Evolutionary conservation across 2,329 filamentous ascomycete species (phyloP), one percentile per base, ranked within the genome.

Genomic region (Phyllosticta ampelicida): DNA sequence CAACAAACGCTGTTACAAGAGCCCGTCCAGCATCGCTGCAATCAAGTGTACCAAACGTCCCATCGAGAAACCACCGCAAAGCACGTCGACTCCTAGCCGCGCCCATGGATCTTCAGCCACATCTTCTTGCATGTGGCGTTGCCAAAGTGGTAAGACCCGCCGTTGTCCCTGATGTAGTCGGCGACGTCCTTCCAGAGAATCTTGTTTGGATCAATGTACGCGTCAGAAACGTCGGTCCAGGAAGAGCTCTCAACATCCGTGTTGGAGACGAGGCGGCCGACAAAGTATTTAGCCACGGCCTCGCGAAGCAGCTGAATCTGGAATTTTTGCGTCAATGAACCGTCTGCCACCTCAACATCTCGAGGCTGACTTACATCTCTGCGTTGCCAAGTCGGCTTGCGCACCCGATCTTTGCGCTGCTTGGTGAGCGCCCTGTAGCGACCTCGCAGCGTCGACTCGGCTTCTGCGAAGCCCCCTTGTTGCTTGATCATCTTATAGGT

Each of bases 401-500:
- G 77, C 2, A 87, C 80, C 5, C 87, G 76, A 59, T 82, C 77
- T 30, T 79, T 75, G 63, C 82, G 82, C 11, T 73, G 71, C 72
- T 88, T 89, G 8, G 82, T 87, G 64, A 89, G 69, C 2, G 79
- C 82, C 4, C 87, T 77, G 63, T 80, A 83, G 0, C 86, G 79
- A 0, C 87, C 87, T 13, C 87, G 79, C 44, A 91, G 75, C 0
- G 87, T 90, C 10, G 86, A 87, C 70, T 89, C 86, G 1, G 85
- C 83, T 64, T 87, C 84, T 0, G 67, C 70, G 62, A 85, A 85
- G 1, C 75, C 71, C 13, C 84, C 81, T 18, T 72, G 65, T 6
- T 67, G 64, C 44, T 79, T 79, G 64, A 89, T 89, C 60, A 86
- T 77, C 56, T 78, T 80, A 71, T 89, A 90, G 0, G 84, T 82